These are phyloP conservation scores for Cladobotryum mycophilum DNA, from an alignment of 2,329 filamentous ascomycete species.

Conservation along the genomic window DNA sequence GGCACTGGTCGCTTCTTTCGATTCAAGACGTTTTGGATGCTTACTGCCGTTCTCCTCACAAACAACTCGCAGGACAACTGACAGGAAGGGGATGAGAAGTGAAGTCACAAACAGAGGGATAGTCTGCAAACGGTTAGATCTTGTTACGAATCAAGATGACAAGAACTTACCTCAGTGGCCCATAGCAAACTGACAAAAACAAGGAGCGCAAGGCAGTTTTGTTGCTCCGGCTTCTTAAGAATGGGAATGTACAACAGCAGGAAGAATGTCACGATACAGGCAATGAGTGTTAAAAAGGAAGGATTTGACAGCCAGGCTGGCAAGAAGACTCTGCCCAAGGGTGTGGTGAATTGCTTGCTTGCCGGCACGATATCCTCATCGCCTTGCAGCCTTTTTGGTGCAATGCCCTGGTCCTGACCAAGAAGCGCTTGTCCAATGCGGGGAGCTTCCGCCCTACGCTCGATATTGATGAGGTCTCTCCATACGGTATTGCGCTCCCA, in stretches of 20 bases:
- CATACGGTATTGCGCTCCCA: constrained; percentile 99
- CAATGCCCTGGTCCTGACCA: constrained; percentile 63
- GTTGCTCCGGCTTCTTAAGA: constrained; percentile 81
- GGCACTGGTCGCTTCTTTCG: constrained; percentile 73
- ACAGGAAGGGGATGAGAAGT: constrained; percentile 85
- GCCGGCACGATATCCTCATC: constrained; percentile 62
- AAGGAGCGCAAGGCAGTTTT: constrained; percentile 91
- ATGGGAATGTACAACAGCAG: constrained; percentile 70
- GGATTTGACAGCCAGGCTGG: constrained; percentile 80
- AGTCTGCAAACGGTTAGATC: constrained; percentile 46
- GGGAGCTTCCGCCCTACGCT: constrained; percentile 88
- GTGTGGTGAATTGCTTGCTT: constrained; percentile 68
- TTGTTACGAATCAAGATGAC: too few relatives aligned
- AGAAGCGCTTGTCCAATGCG: constrained; percentile 82
- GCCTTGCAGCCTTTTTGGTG: constrained; percentile 70
- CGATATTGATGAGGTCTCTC: constrained; percentile 98
- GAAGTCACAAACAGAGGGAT: constrained; percentile 97
- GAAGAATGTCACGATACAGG: constrained; percentile 66
- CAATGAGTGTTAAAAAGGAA: constrained; percentile 70
- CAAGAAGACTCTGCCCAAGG: constrained; percentile 67
- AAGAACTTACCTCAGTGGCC: constrained; percentile 75
- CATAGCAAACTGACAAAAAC: constrained; percentile 90
- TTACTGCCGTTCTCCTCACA: constrained; percentile 56
- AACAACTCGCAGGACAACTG: constrained; percentile 79
- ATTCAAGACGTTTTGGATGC: constrained; percentile 63